These are phyloP conservation scores for Yamadazyma blattariae DNA, from an alignment of 1,139 yeast species.

Conservation along the genomic window DNA sequence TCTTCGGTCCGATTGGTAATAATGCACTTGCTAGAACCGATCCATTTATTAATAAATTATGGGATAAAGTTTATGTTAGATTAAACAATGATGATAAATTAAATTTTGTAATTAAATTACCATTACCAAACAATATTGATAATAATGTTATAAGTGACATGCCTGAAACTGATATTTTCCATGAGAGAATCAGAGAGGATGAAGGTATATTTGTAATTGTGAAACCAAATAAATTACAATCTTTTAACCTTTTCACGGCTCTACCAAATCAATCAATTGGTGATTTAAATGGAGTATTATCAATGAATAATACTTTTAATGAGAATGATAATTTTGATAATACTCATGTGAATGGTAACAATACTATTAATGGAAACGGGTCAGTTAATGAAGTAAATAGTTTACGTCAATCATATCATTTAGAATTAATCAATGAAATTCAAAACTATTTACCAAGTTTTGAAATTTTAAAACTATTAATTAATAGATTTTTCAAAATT, in stretches of 20 bases:
- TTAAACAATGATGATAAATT: constrained; percentile 1
- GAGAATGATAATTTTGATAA: too few relatives aligned
- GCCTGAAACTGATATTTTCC: neutral
- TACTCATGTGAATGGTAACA: too few relatives aligned
- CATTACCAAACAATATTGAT: neutral
- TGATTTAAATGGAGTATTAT: too few relatives aligned
- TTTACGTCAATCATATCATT: too few relatives aligned
- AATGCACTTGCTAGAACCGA: constrained; percentile 28
- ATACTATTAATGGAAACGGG: too few relatives aligned
- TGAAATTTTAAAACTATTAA: constrained; percentile 37
- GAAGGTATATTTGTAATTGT: neutral
- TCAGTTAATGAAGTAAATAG: too few relatives aligned
- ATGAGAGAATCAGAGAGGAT: neutral
- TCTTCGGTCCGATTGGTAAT: constrained; percentile 38
- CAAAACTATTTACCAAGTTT: constrained; percentile 37
- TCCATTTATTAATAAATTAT: constrained; percentile 14
- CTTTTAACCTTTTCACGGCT: neutral
- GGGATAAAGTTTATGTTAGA: constrained; percentile 8
- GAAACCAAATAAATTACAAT: neutral
- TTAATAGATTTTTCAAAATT: constrained; percentile 26
- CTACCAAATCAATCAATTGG: neutral
- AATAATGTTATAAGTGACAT: neutral
- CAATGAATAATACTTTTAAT: too few relatives aligned
- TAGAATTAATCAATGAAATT: too few relatives aligned
- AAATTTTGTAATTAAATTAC: constrained; percentile 1